Evolutionary conservation across 257 asterid genomes (phyloP), one percentile per base, ranked within the genome.

Genomic region (Thymus quinquecostatus): DNA sequence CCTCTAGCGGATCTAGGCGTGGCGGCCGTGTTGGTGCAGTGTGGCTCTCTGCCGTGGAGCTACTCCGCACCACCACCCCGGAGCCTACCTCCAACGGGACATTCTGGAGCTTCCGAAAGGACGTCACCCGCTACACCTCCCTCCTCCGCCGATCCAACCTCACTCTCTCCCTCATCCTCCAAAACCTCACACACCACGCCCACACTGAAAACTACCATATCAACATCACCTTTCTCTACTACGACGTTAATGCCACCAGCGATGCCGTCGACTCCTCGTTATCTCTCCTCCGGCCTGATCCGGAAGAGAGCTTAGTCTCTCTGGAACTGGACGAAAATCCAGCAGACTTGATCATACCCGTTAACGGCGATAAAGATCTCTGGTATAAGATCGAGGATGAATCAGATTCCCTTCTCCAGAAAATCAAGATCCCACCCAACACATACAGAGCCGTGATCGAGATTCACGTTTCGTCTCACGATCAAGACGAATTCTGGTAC

Each of bases 41-140:
- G n/a, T 91, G 97, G 97, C 89, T 94, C 48, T 50, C 82, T 69
- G 97, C 97, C 3, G 85, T 78, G 4, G 99, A 89, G 84, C 59
- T 94, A 59, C 86, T 91, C 69, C 99, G 99, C 56, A 88, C 99
- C 66, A 88, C 90, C 86, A 87, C 97, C 2, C 92, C 97, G 6
- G 85, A 88, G 78, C 92, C 99, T 4, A 81, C 81, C 2, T 59
- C 69, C 0, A 68, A 64, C 0, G 96, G 92, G 6, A 50, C 88
- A 3, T 79, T 79, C 84, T 94, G 99, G 99, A 87, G 48, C 8
- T 81, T 89, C 11, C 75, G 79, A 0, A 91, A 89, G 77, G 97
- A 94, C 7, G 80, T 94, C 61, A 85, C 97, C 11, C 81, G 70
- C 75, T 94, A 91, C 77, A 56, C 86, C 56, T 85, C 86, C 4